Evolutionary conservation across 495 filamentous ascomycete species (phyloP).

Genomic region (Lepraria neglecta): DNA sequence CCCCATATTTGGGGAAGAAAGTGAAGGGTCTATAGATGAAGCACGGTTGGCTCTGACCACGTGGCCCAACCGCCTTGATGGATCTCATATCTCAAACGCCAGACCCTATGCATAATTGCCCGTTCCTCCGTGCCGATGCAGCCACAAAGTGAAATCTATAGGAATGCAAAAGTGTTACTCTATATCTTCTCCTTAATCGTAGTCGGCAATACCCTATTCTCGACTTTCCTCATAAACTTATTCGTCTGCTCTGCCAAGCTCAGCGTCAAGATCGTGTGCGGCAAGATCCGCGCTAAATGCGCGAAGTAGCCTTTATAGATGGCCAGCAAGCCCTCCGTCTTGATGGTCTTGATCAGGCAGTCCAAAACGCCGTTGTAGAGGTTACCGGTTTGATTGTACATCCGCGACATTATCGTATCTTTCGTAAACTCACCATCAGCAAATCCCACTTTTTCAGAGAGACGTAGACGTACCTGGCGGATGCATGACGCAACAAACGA

Average conservation of each 20-base stretch:
- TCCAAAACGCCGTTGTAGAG: slow-evolving; percentile 89
- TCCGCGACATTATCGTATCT: slow-evolving; percentile 97
- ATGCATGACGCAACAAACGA: slow-evolving; percentile 97
- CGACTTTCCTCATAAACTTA: slow-evolving; percentile 74
- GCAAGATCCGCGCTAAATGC: slow-evolving; percentile 87
- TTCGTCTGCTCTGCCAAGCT: slow-evolving; percentile 96
- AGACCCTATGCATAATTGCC: neutral
- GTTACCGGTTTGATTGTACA: slow-evolving; percentile 99
- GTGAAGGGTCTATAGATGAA: too few relatives aligned
- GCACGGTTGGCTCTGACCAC: neutral
- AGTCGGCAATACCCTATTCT: slow-evolving; percentile 57
- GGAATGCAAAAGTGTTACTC: neutral
- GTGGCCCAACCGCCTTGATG: neutral
- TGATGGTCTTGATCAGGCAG: slow-evolving; percentile 83
- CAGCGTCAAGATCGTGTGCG: slow-evolving; percentile 64
- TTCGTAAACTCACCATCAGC: slow-evolving; percentile 10
- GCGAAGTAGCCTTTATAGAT: slow-evolving; percentile 99
- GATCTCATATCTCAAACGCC: neutral
- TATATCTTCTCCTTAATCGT: slow-evolving; percentile 45
- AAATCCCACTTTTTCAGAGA: slow-evolving; percentile 4
- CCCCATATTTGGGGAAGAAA: too few relatives aligned
- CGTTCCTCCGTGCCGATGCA: neutral
- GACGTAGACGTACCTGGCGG: slow-evolving; percentile 63
- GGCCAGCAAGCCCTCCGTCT: slow-evolving; percentile 82
- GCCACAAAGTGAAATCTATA: neutral